Evolutionary conservation across 106 monocot genomes (phyloP), one percentile per base, ranked within the genome.

Genomic region (Acorus gramineus): DNA sequence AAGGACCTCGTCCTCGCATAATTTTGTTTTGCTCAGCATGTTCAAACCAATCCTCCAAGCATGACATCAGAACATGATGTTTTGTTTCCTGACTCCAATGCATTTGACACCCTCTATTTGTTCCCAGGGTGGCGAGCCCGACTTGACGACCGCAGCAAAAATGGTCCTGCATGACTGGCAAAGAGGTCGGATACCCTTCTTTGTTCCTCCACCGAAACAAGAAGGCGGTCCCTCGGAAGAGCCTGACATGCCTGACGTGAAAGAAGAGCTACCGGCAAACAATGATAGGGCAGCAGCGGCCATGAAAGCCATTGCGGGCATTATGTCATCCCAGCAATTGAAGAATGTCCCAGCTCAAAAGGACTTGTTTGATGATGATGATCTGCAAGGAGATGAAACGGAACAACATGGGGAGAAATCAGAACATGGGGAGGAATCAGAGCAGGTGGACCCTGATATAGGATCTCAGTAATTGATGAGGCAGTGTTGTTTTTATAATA

Each of bases 161-260:
- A 81, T 88, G 84, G 63, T 88, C 8, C 81, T 88, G 3, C 78
- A 84, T 42, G 88, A 88, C 59, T 88, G 88, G 88, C 88, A 88
- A 65, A 84, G 88, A 58, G 88, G 88, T 47, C 81, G 78, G 62
- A 81, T 88, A 67, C 88, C 88, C 4, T 88, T 88, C 60, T 88
- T 84, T 42, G 88, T 88, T 9, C 81, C 81, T 2, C 88, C 88
- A 49, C 78, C 88, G 28, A 49, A 72, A 57, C 46, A 57, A 8
- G 73, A 59, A 50, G 60, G 65, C n/a, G 73, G 48, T n/a, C 4
- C 57, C 60, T n/a, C 68, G 12, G 62, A 71, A 9, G 47, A 42
- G 4, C 1, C 72, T 14, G 47, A 55, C 60, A 3, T 56, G 46
- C 47, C 50, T 9, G 57, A 67, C 47, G 48, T 52, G 12, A 66